Evolutionary conservation across 2,329 filamentous ascomycete genomes (phyloP), one percentile per base, ranked within the genome.

Genomic region (Aspergillus ruber): DNA sequence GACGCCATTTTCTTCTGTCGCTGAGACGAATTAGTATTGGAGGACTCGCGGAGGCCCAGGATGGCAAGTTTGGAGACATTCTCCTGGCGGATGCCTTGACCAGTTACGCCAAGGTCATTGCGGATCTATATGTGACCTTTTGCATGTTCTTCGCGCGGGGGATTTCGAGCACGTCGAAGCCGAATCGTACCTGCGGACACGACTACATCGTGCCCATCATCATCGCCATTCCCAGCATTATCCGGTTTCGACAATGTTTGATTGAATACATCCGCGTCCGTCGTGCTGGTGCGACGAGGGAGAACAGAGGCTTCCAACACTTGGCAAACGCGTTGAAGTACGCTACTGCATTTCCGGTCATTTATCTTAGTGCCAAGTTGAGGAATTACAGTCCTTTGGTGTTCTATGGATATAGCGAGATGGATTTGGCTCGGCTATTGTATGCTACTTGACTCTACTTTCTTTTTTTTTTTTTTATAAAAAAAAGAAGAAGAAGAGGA

Each of bases 291-390:
- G 67, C 73, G 52, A 56, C 66, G 49, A 58, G 59, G 21, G 71
- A 39, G 17, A 87, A 85, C 27, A 90, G 84, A 83, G 89, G 87
- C 25, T 86, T 87, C 4, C 87, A 91, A 65, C 90, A 96, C 67
- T 75, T 96, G 25, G 90, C 89, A 65, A 98, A 98, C 76, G 91
- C 91, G 8, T 72, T 89, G 59, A 98, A 98, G 70, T 98, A 98
- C 69, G 81, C 86, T n/a, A 90, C 84, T 8, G 89, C 91, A 0
- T 95, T 97, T 61, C 93, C 93, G 3, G 90, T 97, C 46, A 87
- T 97, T 58, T 76, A 91, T 38, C 76, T 95, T 45, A 84, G 82
- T 50, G 83, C 89, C 1, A 68, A 93, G 62, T 83, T 90, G 71
- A 79, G 87, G 51, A 77, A 82, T 65, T 74, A 77, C 67, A 65